Conservation (phyloP, 2,329 filamentous ascomycete species). For the Paracamarosporium sp. region DNA sequence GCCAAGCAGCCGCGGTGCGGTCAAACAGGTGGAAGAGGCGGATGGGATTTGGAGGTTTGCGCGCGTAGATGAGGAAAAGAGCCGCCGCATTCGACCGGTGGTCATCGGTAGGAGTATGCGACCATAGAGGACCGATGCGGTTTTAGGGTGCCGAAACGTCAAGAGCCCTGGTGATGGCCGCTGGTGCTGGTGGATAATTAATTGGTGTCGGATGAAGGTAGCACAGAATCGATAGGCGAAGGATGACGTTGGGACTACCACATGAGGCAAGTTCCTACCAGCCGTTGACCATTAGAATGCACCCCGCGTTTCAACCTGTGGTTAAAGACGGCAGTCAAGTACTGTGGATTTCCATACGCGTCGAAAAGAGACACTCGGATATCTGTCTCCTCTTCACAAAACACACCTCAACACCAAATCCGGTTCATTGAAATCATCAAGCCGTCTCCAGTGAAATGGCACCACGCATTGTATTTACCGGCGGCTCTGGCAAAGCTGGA, state of each 20-base stretch:
- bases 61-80: slow-evolving; percentile 50
- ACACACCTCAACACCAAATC: neutral
- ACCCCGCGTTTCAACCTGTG: slow-evolving; percentile 9
- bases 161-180: neutral
- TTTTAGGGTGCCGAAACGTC: slow-evolving; percentile 12
- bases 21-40: slow-evolving; percentile 27
- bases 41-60: slow-evolving; percentile 29
- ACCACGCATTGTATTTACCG: slow-evolving; percentile 50
- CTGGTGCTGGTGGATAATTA: slow-evolving; percentile 1
- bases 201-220: slow-evolving; percentile 3
- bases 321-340: neutral
- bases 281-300: neutral
- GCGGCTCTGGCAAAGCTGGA: slow-evolving; percentile 61
- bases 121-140: slow-evolving; percentile 35
- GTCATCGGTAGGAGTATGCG: slow-evolving; percentile 44
- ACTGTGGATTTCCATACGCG: no score
- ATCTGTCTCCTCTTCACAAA: neutral
- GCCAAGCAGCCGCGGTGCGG: slow-evolving; percentile 35
- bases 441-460: slow-evolving; percentile 22
- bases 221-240: slow-evolving; percentile 16
- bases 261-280: neutral
- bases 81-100: slow-evolving; percentile 54
- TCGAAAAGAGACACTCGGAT: neutral
- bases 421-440: neutral
- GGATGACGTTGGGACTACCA: slow-evolving; percentile 16